phyloP scores from a whole-genome alignment of 2,329 filamentous ascomycete species.

The Penicillium janthinellum region DNA sequence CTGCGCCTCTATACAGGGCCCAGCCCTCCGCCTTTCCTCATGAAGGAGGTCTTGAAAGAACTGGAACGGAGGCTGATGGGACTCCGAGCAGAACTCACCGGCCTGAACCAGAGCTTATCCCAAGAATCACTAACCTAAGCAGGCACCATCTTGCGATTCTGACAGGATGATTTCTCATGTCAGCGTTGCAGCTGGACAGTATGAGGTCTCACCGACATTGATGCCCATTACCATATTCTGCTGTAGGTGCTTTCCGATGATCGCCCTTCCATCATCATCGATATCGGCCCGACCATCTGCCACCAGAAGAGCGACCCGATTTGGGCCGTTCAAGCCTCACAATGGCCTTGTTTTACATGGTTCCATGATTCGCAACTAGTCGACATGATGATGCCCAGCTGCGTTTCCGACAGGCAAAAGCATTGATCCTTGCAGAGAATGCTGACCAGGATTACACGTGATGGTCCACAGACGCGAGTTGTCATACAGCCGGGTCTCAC shows the following conservation, averaged over 20 bases:
- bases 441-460: neutral
- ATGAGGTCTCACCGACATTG: slow-evolving; percentile 1
- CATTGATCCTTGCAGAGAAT: neutral
- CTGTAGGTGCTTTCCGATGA: neutral
- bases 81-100: neutral
- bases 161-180: neutral
- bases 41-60: neutral
- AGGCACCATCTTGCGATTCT: neutral
- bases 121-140: neutral
- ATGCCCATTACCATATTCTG: neutral
- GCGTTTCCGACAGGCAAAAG: neutral
- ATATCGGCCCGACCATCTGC: neutral
- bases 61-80: neutral
- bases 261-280: neutral
- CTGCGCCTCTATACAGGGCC: neutral
- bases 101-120: neutral
- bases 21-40: neutral
- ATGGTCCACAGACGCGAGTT: neutral
- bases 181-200: neutral
- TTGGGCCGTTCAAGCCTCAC: neutral
- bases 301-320: neutral
- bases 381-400: neutral
- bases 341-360: neutral
- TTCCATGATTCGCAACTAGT: neutral
- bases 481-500: neutral